phyloP scores from a whole-genome alignment of 2,329 filamentous ascomycete species.

The Alternaria dauci region DNA sequence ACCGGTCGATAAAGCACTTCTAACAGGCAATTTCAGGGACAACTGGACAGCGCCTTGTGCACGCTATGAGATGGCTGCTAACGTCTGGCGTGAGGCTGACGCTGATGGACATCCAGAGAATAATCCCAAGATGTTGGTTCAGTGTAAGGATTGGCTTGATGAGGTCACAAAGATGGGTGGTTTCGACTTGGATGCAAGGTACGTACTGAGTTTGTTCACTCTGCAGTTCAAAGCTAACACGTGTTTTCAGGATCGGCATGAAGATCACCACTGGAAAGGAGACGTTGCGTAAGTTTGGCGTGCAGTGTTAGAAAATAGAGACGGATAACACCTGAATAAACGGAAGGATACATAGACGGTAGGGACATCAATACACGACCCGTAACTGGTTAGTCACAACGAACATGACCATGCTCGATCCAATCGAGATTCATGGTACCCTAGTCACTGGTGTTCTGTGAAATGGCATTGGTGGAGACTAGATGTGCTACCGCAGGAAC shows the following conservation, averaged over 20 bases:
- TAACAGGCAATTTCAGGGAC: slow-evolving; percentile 70
- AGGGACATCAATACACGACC: background rate
- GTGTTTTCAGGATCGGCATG: slow-evolving; percentile 66
- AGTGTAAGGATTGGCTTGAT: slow-evolving; percentile 71
- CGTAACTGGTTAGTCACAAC: background rate
- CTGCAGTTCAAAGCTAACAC: slow-evolving; percentile 10
- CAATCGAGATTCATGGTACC: background rate
- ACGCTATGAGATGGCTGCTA: slow-evolving; percentile 85
- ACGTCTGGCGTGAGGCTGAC: slow-evolving; percentile 75
- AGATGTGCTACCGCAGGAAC: too few species aligned
- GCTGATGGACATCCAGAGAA: slow-evolving; percentile 46
- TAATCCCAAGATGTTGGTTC: slow-evolving; percentile 60
- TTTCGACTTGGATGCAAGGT: slow-evolving; percentile 76
- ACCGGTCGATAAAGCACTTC: slow-evolving; percentile 60
- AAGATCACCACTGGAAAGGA: slow-evolving; percentile 74
- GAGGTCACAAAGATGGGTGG: slow-evolving; percentile 74
- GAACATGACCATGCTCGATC: background rate
- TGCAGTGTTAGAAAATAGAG: slow-evolving; percentile 23
- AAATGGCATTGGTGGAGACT: too few species aligned
- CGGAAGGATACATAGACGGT: background rate
- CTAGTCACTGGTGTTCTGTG: background rate
- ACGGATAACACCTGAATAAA: background rate
- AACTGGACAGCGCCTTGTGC: slow-evolving; percentile 77
- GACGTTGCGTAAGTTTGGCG: slow-evolving; percentile 60
- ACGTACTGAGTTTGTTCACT: slow-evolving; percentile 21